Evolutionary conservation across 2,329 filamentous ascomycete genomes (phyloP).

Genomic region (Alternaria consortialis): DNA sequence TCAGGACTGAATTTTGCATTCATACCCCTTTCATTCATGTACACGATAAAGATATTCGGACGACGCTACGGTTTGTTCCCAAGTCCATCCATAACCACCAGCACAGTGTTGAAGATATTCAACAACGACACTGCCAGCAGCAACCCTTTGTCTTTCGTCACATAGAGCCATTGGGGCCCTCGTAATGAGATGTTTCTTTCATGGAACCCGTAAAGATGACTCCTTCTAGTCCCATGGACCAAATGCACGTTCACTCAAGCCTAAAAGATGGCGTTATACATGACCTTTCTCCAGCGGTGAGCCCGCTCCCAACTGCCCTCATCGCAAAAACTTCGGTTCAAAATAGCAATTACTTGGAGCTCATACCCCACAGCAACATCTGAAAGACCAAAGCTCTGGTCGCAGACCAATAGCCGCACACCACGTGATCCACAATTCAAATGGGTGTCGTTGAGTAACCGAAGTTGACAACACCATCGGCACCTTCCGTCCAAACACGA

Average conservation of each 20-base stretch:
- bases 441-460: constrained; percentile 5
- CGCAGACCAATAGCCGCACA: background rate
- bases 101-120: background rate
- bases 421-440: background rate
- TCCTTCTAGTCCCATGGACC: background rate
- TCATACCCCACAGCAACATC: background rate
- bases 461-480: background rate
- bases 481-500: background rate
- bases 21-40: background rate
- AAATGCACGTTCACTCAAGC: background rate
- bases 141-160: background rate
- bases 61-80: too few species aligned
- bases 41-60: background rate
- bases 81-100: background rate
- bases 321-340: background rate
- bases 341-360: background rate
- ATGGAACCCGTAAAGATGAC: background rate
- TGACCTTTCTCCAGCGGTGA: background rate
- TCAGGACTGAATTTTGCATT: too few species aligned
- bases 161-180: background rate
- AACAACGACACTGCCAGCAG: background rate
- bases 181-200: background rate
- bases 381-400: background rate
- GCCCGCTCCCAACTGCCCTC: background rate
- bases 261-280: background rate